Evolutionary conservation across 192 early-diverging fungal species (phyloP).

Genomic region (Backusella australiensis): DNA sequence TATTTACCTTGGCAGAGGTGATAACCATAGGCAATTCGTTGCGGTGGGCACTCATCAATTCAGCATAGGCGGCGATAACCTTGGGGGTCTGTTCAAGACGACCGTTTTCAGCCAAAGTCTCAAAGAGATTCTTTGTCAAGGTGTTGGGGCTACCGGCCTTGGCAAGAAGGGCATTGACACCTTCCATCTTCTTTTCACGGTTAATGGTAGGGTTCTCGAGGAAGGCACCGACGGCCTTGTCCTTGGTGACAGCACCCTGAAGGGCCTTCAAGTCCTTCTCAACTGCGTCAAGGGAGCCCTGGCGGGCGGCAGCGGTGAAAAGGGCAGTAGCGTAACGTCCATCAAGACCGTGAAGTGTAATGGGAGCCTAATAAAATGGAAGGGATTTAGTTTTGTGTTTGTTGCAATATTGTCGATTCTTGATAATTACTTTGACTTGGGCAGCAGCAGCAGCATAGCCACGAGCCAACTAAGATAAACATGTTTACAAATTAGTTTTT

Average conservation of each 20-base stretch:
- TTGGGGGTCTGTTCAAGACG: slow-evolving; percentile 81
- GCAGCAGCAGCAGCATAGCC: slow-evolving; percentile 48
- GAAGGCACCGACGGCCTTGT: slow-evolving; percentile 66
- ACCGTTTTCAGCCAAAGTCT: slow-evolving; percentile 91
- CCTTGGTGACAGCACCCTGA: slow-evolving; percentile 65
- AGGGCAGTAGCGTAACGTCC: slow-evolving; percentile 98
- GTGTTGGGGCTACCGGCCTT: slow-evolving; percentile 68
- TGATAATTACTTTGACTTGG: slow-evolving; percentile 43
- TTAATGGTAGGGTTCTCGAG: slow-evolving; percentile 87
- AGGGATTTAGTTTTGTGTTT: not conserved
- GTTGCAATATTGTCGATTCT: not conserved
- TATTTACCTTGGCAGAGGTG: slow-evolving; percentile 79
- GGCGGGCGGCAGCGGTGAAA: slow-evolving; percentile 87
- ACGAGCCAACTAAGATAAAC: slow-evolving; percentile 48
- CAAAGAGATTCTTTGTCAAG: slow-evolving; percentile 91
- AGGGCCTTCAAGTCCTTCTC: slow-evolving; percentile 82
- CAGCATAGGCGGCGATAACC: slow-evolving; percentile 76
- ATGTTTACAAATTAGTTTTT: not conserved
- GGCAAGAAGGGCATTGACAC: slow-evolving; percentile 59
- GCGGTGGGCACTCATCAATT: slow-evolving; percentile 87
- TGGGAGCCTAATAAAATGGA: slow-evolving; percentile 58
- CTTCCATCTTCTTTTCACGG: slow-evolving; percentile 74
- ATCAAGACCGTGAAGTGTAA: slow-evolving; percentile 89
- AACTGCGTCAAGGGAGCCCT: slow-evolving; percentile 74
- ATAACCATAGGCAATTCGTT: slow-evolving; percentile 86